Conservation (phyloP, 345 rosid species). For the Excoecaria cochinchinensis region DNA sequence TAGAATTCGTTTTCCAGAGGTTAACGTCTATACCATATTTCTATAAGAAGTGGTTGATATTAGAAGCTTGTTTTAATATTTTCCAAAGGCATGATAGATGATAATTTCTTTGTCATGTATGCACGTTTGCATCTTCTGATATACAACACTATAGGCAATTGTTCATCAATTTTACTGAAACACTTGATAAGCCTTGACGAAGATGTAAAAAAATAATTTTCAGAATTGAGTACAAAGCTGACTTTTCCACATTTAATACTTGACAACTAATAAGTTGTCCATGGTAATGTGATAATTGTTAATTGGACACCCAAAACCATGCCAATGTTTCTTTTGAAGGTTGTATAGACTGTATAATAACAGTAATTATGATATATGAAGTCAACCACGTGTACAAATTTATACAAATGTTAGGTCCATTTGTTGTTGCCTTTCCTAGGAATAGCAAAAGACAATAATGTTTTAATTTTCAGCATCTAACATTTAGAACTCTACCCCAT, state of each 20-base stretch:
- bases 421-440: background rate
- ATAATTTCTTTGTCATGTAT: background rate
- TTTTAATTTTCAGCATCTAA: background rate
- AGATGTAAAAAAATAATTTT: background rate
- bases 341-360: background rate
- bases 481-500: background rate
- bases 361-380: no score
- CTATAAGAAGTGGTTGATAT: background rate
- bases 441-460: background rate
- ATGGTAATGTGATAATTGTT: background rate
- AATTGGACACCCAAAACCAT: background rate
- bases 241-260: background rate
- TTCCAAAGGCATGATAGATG: background rate
- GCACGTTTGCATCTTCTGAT: background rate
- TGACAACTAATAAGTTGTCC: background rate
- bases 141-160: background rate
- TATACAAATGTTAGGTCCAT: background rate
- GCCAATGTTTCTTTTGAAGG: background rate
- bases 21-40: slow-evolving; percentile 14
- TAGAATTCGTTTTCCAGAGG: slow-evolving; percentile 91
- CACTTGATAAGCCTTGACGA: background rate
- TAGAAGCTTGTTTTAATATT: background rate
- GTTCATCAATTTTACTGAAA: background rate
- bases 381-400: no score
- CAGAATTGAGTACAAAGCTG: background rate